Evolutionary conservation across 441 rosid genomes (phyloP).

Genomic region (Pelargonium australe): DNA sequence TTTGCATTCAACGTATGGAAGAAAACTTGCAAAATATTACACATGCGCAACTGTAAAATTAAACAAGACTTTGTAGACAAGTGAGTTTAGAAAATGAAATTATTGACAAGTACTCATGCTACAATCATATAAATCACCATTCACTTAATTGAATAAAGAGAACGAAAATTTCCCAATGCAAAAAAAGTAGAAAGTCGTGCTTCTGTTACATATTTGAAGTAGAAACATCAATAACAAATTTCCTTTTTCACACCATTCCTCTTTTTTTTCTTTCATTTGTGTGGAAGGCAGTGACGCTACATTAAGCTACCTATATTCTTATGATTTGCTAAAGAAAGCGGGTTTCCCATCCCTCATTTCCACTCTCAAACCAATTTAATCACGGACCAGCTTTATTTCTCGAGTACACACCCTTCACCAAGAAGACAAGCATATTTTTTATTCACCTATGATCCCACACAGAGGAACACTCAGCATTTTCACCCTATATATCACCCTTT

Average conservation of each 20-base stretch:
- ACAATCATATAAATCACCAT: background rate
- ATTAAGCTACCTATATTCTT: background rate
- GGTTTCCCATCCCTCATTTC: too few relatives aligned
- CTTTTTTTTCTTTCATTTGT: background rate
- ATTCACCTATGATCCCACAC: too few relatives aligned
- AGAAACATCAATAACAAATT: background rate
- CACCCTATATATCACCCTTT: too few relatives aligned
- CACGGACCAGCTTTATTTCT: too few relatives aligned
- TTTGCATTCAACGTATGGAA: background rate
- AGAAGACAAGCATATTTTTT: too few relatives aligned
- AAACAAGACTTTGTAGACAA: background rate
- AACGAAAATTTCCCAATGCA: background rate
- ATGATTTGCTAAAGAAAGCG: background rate
- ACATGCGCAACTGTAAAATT: background rate
- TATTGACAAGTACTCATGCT: background rate
- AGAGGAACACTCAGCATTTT: too few relatives aligned
- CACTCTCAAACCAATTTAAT: too few relatives aligned
- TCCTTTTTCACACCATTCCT: background rate
- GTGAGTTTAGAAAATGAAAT: background rate
- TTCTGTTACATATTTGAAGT: background rate
- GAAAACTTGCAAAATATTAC: background rate
- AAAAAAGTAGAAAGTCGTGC: background rate
- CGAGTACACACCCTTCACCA: too few relatives aligned
- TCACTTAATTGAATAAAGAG: background rate
- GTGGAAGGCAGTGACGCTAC: background rate